These are phyloP conservation scores for Alternaria alternata DNA, from an alignment of 2,329 filamentous ascomycete genomes.

Conservation along the genomic window DNA sequence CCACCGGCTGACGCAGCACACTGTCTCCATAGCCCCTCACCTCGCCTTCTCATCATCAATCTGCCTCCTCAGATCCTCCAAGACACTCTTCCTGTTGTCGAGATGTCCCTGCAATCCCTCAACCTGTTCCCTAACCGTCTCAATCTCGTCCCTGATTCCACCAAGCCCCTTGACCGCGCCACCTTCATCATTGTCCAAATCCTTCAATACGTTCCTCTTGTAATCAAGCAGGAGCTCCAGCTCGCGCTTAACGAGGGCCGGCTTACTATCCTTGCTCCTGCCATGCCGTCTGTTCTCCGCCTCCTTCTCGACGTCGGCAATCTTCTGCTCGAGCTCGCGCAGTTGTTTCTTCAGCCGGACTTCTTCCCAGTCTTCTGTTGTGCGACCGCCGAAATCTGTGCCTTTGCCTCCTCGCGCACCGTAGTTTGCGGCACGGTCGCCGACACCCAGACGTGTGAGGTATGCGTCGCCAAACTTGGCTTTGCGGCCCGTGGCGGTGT, in stretches of 20 bases:
- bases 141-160: conserved; percentile 82
- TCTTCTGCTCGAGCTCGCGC: conserved; percentile 85
- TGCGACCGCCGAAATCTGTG: conserved; percentile 87
- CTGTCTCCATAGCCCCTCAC: background rate
- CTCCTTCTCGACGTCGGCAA: conserved; percentile 79
- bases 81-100: conserved; percentile 74
- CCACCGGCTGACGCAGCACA: background rate
- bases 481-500: conserved; percentile 86
- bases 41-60: conserved; percentile 84
- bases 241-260: conserved; percentile 91
- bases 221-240: conserved; percentile 94
- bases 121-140: conserved; percentile 91
- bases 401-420: conserved; percentile 69
- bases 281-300: conserved; percentile 65
- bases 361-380: conserved; percentile 95
- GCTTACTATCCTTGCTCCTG: conserved; percentile 76
- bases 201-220: conserved; percentile 81
- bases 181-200: conserved; percentile 74
- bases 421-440: conserved; percentile 74
- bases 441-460: conserved; percentile 83
- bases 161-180: conserved; percentile 72
- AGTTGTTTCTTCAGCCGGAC: conserved; percentile 93
- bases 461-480: conserved; percentile 98
- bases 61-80: conserved; percentile 80
- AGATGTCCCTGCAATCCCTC: conserved; percentile 88